Conservation (phyloP, 2,329 filamentous ascomycete species). For the Talaromyces amestolkiae region DNA sequence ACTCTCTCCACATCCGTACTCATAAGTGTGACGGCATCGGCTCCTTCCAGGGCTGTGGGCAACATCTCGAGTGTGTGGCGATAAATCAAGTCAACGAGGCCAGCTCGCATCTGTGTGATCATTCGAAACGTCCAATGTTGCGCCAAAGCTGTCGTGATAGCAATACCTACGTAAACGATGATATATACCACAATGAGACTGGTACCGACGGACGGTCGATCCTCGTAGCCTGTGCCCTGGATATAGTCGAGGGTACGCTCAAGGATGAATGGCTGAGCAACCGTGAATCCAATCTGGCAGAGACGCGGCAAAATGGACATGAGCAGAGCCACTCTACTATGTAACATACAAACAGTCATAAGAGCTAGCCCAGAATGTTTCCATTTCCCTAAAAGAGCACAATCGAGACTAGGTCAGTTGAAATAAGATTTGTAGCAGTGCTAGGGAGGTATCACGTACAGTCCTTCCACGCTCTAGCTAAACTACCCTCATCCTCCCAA, state of each 20-base stretch:
- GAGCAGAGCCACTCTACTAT: conserved; percentile 20
- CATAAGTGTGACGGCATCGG: conserved; percentile 34
- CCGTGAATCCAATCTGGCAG: conserved; percentile 42
- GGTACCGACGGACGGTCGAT: conserved; percentile 26
- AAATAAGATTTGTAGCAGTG: background rate
- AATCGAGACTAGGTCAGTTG: background rate
- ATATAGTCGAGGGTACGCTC: conserved; percentile 28
- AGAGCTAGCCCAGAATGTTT: conserved; percentile 30
- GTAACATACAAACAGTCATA: conserved; percentile 15
- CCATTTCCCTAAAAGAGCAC: conserved; percentile 28
- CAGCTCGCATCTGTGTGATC: conserved; percentile 25
- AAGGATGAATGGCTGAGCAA: conserved; percentile 50
- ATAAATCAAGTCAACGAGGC: conserved; percentile 35
- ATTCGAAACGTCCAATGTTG: conserved; percentile 19
- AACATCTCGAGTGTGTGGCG: conserved; percentile 29
- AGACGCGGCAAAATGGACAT: conserved; percentile 39
- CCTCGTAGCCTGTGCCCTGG: conserved; percentile 6
- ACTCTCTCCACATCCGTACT: conserved; percentile 34
- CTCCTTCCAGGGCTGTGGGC: conserved; percentile 19
- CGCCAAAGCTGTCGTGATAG: conserved; percentile 29
- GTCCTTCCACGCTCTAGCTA: background rate
- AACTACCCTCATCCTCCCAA: background rate
- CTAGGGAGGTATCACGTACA: background rate
- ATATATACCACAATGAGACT: conserved; percentile 45
- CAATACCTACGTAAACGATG: conserved; percentile 45